Evolutionary conservation across 306 rosid genomes (phyloP).

Genomic region (Hippophae tibetana): DNA sequence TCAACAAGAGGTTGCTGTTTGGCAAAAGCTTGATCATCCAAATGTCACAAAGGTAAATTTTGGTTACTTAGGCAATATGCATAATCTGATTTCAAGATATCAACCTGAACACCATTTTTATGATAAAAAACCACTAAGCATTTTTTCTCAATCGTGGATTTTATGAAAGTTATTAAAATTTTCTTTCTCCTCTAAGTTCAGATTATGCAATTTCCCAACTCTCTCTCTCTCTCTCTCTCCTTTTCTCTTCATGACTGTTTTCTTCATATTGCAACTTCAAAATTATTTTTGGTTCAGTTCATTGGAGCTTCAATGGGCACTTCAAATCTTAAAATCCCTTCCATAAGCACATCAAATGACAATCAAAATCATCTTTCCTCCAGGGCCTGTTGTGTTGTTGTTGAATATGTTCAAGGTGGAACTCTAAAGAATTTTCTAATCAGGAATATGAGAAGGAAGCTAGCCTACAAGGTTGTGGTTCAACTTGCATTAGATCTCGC

Average conservation of each 20-base stretch:
- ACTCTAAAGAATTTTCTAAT: slow-evolving; percentile 64
- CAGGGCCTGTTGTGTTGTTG: slow-evolving; percentile 77
- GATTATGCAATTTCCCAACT: background rate
- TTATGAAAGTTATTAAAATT: too few relatives aligned
- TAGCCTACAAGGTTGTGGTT: slow-evolving; percentile 58
- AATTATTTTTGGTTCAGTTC: slow-evolving; percentile 37
- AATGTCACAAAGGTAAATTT: slow-evolving; percentile 47
- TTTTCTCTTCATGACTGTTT: background rate
- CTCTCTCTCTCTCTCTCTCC: too few relatives aligned
- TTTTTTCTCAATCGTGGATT: too few relatives aligned
- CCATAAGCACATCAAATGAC: slow-evolving; percentile 26
- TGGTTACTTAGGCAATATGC: background rate
- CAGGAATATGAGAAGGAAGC: slow-evolving; percentile 57
- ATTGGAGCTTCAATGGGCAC: slow-evolving; percentile 90
- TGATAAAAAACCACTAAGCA: too few relatives aligned
- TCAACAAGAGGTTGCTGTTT: slow-evolving; percentile 51
- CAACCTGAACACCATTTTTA: too few relatives aligned
- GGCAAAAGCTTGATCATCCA: slow-evolving; percentile 60
- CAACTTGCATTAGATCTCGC: slow-evolving; percentile 85
- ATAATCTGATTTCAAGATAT: too few relatives aligned
- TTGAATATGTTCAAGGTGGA: slow-evolving; percentile 82
- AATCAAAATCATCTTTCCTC: slow-evolving; percentile 41
- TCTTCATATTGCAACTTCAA: background rate
- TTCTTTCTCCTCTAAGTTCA: background rate
- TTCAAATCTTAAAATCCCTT: slow-evolving; percentile 65